Evolutionary conservation across 2,329 filamentous ascomycete genomes (phyloP).

Genomic region (Helotiales sp.): DNA sequence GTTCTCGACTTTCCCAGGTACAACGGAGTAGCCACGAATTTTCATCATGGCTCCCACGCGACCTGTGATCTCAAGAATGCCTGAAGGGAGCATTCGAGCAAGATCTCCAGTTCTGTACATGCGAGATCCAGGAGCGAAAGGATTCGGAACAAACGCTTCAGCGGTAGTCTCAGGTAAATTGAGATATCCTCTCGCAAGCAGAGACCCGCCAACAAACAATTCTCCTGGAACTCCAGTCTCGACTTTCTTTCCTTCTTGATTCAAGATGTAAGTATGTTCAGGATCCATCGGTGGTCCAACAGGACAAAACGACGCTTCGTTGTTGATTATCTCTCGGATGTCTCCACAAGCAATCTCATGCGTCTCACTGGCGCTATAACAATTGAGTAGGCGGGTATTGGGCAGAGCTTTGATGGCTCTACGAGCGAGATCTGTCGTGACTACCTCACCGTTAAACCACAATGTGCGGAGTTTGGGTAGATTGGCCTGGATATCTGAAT

Average conservation of each 20-base stretch:
- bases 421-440: slow-evolving; percentile 76
- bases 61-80: slow-evolving; percentile 83
- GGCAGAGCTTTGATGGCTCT: slow-evolving; percentile 67
- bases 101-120: slow-evolving; percentile 89
- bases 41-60: slow-evolving; percentile 90
- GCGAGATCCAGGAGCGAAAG: slow-evolving; percentile 66
- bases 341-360: slow-evolving; percentile 67
- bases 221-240: slow-evolving; percentile 69
- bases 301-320: slow-evolving; percentile 71
- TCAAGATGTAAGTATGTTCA: slow-evolving; percentile 72
- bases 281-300: slow-evolving; percentile 74
- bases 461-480: slow-evolving; percentile 71
- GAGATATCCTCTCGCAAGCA: slow-evolving; percentile 77
- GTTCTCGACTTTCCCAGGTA: slow-evolving; percentile 78
- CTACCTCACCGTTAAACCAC: slow-evolving; percentile 84
- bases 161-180: slow-evolving; percentile 80
- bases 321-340: slow-evolving; percentile 68
- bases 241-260: slow-evolving; percentile 70
- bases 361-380: slow-evolving; percentile 83
- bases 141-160: slow-evolving; percentile 70
- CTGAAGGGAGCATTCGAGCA: slow-evolving; percentile 79
- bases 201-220: slow-evolving; percentile 74
- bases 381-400: slow-evolving; percentile 72
- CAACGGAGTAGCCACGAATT: slow-evolving; percentile 82
- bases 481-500: slow-evolving; percentile 66